Conservation (phyloP, 2,329 filamentous ascomycete species). For the Penicillium sp. region DNA sequence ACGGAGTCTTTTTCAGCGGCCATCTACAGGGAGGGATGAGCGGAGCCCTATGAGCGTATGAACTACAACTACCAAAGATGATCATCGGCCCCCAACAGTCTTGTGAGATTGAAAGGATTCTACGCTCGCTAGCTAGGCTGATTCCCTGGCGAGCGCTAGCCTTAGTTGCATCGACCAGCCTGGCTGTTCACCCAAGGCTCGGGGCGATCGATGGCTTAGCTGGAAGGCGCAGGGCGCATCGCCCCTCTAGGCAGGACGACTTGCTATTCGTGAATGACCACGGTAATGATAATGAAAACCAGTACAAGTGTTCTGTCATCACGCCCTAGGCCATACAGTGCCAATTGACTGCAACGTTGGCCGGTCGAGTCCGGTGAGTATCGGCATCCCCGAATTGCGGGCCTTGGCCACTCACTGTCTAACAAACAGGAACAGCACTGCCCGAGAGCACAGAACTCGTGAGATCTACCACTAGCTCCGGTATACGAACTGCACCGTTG, state of each 20-base stretch:
- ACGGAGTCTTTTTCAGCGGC: background rate
- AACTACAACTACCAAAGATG: background rate
- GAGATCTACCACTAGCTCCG: constrained; percentile 8
- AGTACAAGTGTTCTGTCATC: background rate
- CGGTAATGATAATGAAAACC: background rate
- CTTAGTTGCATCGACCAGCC: background rate
- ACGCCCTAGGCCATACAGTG: background rate
- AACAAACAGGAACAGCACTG: background rate
- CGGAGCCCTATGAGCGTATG: background rate
- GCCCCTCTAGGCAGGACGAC: background rate
- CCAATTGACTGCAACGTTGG: background rate
- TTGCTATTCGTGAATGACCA: background rate
- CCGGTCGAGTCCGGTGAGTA: background rate
- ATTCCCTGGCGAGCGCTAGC: background rate
- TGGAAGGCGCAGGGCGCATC: background rate
- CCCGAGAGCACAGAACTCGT: background rate
- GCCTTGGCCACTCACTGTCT: background rate
- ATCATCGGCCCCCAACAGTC: background rate
- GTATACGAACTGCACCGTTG: background rate
- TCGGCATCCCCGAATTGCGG: background rate
- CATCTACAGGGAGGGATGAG: background rate
- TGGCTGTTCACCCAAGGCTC: background rate
- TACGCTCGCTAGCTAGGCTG: background rate
- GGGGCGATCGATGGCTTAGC: background rate
- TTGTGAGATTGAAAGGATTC: background rate